Evolutionary conservation across 2,329 filamentous ascomycete species (phyloP), one percentile per base, ranked within the genome.

Genomic region (Emmonsiellopsis sp.): DNA sequence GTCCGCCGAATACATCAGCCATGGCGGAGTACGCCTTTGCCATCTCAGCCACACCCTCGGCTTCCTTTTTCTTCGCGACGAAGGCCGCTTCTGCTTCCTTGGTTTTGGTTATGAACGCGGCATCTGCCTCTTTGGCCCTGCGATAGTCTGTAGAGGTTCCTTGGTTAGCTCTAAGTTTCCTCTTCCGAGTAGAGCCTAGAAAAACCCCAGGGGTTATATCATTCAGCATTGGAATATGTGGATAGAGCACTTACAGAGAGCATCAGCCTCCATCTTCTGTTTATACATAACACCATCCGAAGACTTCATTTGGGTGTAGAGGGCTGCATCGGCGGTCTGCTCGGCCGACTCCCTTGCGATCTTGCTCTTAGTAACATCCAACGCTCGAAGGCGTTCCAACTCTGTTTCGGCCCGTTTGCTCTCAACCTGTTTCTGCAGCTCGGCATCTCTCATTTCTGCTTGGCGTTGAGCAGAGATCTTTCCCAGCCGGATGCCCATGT

Each of bases 11-110:
- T 0, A 87, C 87, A 1, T 77, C 70, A 2, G 84, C 77, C 63
- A 94, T 77, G 62, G 84, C 82, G 58, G 76, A 77, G 69, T 93
- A 94, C n/a, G 87, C 88, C 53, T 85, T 83, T 1, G 88, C 87
- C 82, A 90, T 88, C 61, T 87, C 86, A 0, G 74, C 68, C 37
- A 92, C 73, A 72, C 85, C 89, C 62, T 90, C 85, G 2, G 88
- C 88, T 66, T 92, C 86, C 61, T 84, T 84, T 64, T 88, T 78
- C 63, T 83, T 80, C 14, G 73, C 71, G 56, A 83, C 73, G 49
- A 82, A 78, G 9, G 73, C 68, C 1, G 82, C 83, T 55, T 86
- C 85, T 1, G 88, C 88, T 65, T 92, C 85, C 61, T 84, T 83
- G 63, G 87, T 78, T 62, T 83, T 79, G 21, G 72, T 70, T 55